Evolutionary conservation across 2,329 filamentous ascomycete species (phyloP).

Genomic region (Aurifilum marmelostoma): DNA sequence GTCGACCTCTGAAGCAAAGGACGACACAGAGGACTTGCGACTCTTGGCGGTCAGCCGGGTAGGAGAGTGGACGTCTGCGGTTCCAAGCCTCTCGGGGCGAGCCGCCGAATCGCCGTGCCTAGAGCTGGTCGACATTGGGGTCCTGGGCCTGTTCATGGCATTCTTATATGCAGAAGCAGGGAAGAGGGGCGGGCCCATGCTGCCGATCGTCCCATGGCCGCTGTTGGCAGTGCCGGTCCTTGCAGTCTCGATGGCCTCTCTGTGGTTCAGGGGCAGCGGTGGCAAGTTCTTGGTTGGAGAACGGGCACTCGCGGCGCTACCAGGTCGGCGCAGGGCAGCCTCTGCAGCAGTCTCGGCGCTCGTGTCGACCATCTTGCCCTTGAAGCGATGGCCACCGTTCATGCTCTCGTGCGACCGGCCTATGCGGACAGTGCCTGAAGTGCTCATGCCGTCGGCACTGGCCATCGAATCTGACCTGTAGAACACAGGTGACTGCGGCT

Average conservation of each 20-base stretch:
- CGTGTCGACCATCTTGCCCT: slow-evolving; percentile 42
- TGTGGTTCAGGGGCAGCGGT: slow-evolving; percentile 81
- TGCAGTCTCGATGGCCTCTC: slow-evolving; percentile 80
- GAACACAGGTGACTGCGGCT: slow-evolving; percentile 36
- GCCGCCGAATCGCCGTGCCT: slow-evolving; percentile 63
- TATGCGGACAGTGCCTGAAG: slow-evolving; percentile 45
- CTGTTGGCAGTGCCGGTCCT: slow-evolving; percentile 59
- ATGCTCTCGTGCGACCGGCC: slow-evolving; percentile 55
- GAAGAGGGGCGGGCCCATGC: slow-evolving; percentile 83
- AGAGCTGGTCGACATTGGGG: slow-evolving; percentile 56
- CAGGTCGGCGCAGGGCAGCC: slow-evolving; percentile 58
- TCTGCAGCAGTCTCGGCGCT: slow-evolving; percentile 43
- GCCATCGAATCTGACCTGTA: slow-evolving; percentile 43
- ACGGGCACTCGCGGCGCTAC: slow-evolving; percentile 71
- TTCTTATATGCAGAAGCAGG: slow-evolving; percentile 72
- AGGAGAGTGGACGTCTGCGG: slow-evolving; percentile 54
- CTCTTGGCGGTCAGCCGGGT: slow-evolving; percentile 47
- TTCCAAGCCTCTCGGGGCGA: slow-evolving; percentile 49
- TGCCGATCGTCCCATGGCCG: slow-evolving; percentile 42
- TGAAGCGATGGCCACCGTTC: slow-evolving; percentile 46
- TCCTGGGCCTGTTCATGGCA: slow-evolving; percentile 57
- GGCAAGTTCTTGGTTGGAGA: slow-evolving; percentile 54
- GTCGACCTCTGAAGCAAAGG: slow-evolving; percentile 93
- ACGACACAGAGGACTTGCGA: slow-evolving; percentile 86
- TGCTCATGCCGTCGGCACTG: slow-evolving; percentile 33